Evolutionary conservation across 306 rosid species (phyloP), one percentile per base, ranked within the genome.

Genomic region (Vachellia collinsii): DNA sequence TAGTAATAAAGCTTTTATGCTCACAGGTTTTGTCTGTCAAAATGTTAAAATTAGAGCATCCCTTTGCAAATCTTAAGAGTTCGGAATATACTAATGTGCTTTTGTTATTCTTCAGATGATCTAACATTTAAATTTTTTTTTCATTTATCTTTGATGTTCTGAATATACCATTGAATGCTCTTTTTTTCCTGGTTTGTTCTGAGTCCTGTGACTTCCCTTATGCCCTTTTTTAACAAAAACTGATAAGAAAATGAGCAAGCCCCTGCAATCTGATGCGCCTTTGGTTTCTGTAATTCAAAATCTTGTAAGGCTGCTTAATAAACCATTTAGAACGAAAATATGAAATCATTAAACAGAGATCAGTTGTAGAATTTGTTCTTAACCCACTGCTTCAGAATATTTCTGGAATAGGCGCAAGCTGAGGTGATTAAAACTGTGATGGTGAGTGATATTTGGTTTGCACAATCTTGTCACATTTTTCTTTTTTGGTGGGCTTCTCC

Each of bases 241-340:
- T 29, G 44, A 9, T 19, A 93, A 80, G 77, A 61, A 29, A 72
- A 63, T 85, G 79, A 82, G 89, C 86, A 20, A 72, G 83, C 78
- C 78, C 72, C 77, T 43, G 65, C 58, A 66, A 54, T 85, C 70
- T 58, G 82, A 91, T 90, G 97, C 92, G 86, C 89, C 37, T 93
- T 90, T 50, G 97, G 94, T 70, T 91, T 93, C 77, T 76, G 88
- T 38, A 76, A 82, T 72, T 87, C 85, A 38, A 79, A 85, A 76
- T 90, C 90, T 82, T 90, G 94, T 43, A 84, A 89, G 79, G 88
- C 85, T 77, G 94, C 94, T 78, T 84, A 76, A 62, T 78, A 62
- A 38, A 73, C 74, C 7, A 88, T 93, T 84, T 79, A 82, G 4
- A 85, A 79, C n/a, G n/a, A n/a, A n/a, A n/a, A n/a, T n/a, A n/a